Percentiles rank a stretch among this genome's conserved stretches.
Evolutionary conservation across 257 asterid species (phyloP).

Genomic region (Solanum appendiculatum): DNA sequence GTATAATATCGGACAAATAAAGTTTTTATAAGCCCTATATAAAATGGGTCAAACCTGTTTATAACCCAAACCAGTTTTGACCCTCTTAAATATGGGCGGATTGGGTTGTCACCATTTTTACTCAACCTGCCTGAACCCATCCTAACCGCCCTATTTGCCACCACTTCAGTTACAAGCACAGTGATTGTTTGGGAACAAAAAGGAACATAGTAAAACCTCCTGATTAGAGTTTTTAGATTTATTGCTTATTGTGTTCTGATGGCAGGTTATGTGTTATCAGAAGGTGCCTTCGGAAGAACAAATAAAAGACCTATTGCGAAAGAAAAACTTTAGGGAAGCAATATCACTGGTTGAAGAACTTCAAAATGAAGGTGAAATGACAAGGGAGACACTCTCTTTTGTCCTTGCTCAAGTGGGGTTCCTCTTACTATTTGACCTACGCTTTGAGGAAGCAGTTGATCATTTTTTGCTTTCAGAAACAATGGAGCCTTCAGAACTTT

Average conservation of each 20-base stretch:
- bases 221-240: not conserved
- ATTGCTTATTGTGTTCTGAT: conserved; percentile 6
- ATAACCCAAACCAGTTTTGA: not conserved
- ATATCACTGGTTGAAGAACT: conserved; percentile 79
- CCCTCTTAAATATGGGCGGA: not conserved
- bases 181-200: not conserved
- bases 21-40: not conserved
- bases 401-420: conserved; percentile 96
- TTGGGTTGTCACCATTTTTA: not conserved
- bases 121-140: not conserved
- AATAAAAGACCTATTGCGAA: conserved; percentile 70
- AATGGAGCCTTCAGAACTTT: conserved; percentile 96
- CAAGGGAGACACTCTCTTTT: conserved; percentile 65
- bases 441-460: conserved; percentile 85
- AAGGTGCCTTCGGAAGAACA: conserved; percentile 88
- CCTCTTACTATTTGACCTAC: conserved; percentile 88
- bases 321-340: conserved; percentile 74
- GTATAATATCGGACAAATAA: not conserved
- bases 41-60: not conserved
- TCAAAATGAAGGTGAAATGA: conserved; percentile 72
- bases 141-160: not conserved
- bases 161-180: not conserved
- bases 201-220: not conserved
- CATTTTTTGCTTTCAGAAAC: conserved; percentile 87
- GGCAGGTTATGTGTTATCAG: conserved; percentile 71